Evolutionary conservation across 2,329 filamentous ascomycete species (phyloP).

Genomic region (Pyrenochaeta sp.): DNA sequence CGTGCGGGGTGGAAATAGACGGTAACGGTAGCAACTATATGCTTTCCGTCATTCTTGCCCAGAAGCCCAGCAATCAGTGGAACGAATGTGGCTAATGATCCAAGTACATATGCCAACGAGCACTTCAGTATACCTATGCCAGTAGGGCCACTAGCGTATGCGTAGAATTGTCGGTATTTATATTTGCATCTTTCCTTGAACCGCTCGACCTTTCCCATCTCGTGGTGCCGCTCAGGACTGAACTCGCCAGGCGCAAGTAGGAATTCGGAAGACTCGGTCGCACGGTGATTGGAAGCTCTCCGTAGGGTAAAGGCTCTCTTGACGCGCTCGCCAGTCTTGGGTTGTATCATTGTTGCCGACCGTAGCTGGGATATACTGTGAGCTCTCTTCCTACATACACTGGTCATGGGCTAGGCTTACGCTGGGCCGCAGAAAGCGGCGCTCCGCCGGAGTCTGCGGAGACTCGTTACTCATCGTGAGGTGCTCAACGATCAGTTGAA

Average conservation of each 20-base stretch:
- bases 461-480: conserved; percentile 39
- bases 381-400: conserved; percentile 15
- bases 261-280: conserved; percentile 56
- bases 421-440: conserved; percentile 48
- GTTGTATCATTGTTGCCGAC: conserved; percentile 87
- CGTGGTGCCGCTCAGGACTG: conserved; percentile 38
- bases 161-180: conserved; percentile 53
- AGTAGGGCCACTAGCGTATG: conserved; percentile 74
- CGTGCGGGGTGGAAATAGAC: conserved; percentile 95
- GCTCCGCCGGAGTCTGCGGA: conserved; percentile 40
- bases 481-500: neutral
- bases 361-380: conserved; percentile 64
- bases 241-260: conserved; percentile 44
- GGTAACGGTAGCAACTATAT: conserved; percentile 90
- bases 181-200: conserved; percentile 49
- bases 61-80: conserved; percentile 75
- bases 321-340: conserved; percentile 83
- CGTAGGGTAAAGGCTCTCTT: conserved; percentile 82
- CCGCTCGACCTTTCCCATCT: conserved; percentile 42
- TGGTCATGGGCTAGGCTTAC: conserved; percentile 34
- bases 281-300: conserved; percentile 45
- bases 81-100: conserved; percentile 86
- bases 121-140: conserved; percentile 89
- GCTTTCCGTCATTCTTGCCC: conserved; percentile 88
- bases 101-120: conserved; percentile 86